phyloP scores from a whole-genome alignment of 768 basidiomycete species.

The Naematelia aurantialba region DNA sequence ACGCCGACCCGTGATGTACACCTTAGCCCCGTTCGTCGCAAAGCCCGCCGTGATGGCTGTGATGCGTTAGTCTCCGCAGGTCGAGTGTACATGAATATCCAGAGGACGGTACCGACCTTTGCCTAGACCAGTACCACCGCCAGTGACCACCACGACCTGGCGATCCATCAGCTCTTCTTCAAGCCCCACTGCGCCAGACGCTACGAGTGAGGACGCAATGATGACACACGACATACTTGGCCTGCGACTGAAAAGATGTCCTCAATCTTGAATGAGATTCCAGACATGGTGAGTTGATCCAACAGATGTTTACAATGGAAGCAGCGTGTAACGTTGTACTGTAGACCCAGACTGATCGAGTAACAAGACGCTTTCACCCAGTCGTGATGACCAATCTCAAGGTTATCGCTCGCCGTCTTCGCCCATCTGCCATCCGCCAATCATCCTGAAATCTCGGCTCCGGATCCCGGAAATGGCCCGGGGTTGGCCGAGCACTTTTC shows the following conservation, averaged over 20 bases:
- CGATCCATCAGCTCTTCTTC: not conserved
- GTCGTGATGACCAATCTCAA: not conserved
- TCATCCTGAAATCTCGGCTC: not conserved
- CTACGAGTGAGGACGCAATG: not conserved
- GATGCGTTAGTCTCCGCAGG: not conserved
- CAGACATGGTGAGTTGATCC: constrained; percentile 1
- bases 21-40: constrained; percentile 43
- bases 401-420: not conserved
- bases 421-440: not conserved
- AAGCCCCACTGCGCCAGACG: too few relatives aligned
- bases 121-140: constrained; percentile 51
- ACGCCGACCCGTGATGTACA: constrained; percentile 45
- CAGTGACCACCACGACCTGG: constrained; percentile 37
- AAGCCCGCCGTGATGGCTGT: constrained; percentile 40
- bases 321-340: not conserved
- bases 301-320: not conserved
- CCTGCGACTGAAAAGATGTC: constrained; percentile 23
- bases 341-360: not conserved
- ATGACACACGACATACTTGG: constrained; percentile 10
- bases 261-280: constrained; percentile 15
- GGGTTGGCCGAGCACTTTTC: not conserved
- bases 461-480: not conserved
- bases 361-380: not conserved
- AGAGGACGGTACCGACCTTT: constrained; percentile 7
- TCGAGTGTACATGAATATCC: not conserved